Base-by-base conservation (phyloP, 108 stramenopile genomes). In the Conticribra weissflogii region DNA sequence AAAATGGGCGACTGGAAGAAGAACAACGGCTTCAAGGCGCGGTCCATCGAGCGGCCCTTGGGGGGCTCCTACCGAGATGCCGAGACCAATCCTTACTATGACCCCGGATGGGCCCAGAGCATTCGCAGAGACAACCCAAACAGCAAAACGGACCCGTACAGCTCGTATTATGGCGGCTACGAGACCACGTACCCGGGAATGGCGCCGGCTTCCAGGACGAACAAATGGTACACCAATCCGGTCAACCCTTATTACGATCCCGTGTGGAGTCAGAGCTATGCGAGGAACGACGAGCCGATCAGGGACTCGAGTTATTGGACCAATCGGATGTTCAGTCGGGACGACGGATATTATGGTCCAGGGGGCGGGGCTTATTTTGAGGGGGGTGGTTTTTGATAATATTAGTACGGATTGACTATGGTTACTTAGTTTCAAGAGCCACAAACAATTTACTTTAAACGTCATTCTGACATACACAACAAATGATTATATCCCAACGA, bases 211-310 rank as follows among this genome's bases (percentile, higher is more conserved):
- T 57, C 59, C 9, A 34, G 48, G 0, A 59, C 67, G 17, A 29
- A 34, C 3, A 76, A 63, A 41, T 4, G 55, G 16, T 76, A 76
- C 24, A 68, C 75, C 36, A 76, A 76, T 57, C 75, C 75, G 27
- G 66, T 66, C 0, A 68, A 68, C 57, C 75, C 75, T 0, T 76
- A 76, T 31, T 76, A 76, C 45, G 75, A 76, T 68, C 75, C 75
- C 2, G 49, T 76, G 0, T 76, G 75, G 75, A 76, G 75, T 68
- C 75, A 76, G 32, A 61, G 75, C 22, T 66, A 76, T 56, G 54
- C 21, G 5, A 17, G 51, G 46, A 32, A 22, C 8, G 45, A 60
- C 33, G 47, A 34, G 16, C 67, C 75, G 2, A 68, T 69, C 8
- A 19, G 68, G 31, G 68, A 69, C 12, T 5, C 5, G 5, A 12